A percentile compares a stretch with the other conserved stretches of the same genome.
phyloP scores from a whole-genome alignment of 176 grass and related monocot species.

The Alloteropsis semialata region DNA sequence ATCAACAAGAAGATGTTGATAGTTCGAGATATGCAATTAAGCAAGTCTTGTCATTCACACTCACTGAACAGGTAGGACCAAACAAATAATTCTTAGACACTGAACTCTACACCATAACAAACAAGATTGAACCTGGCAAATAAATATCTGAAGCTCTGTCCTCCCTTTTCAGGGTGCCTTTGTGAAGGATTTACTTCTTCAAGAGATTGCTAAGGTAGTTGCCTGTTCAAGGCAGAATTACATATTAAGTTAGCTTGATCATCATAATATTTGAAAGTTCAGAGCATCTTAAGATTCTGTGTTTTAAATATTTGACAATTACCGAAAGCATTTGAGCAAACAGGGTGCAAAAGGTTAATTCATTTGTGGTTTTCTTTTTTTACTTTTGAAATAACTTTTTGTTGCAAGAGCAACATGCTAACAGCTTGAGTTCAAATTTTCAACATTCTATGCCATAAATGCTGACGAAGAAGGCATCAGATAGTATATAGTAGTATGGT shows the following conservation, averaged over 20 bases:
- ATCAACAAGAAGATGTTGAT: slow-evolving; percentile 48
- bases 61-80: slow-evolving; percentile 72
- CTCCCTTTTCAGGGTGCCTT: slow-evolving; percentile 82
- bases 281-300: neutral
- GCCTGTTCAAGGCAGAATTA: neutral
- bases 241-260: neutral
- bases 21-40: slow-evolving; percentile 65
- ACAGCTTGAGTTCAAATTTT: neutral
- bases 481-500: neutral
- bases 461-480: neutral
- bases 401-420: neutral
- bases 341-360: neutral
- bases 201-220: slow-evolving; percentile 89
- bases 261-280: neutral
- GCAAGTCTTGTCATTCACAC: slow-evolving; percentile 82
- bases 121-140: neutral
- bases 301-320: neutral
- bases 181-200: slow-evolving; percentile 94
- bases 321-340: neutral
- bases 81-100: slow-evolving; percentile 22
- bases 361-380: neutral
- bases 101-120: slow-evolving; percentile 12
- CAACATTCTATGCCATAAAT: neutral
- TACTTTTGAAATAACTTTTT: neutral
- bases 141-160: slow-evolving; percentile 31